phyloP scores from a whole-genome alignment of 139 green algal genomes.

The Cymbomonas tetramitiformis region DNA sequence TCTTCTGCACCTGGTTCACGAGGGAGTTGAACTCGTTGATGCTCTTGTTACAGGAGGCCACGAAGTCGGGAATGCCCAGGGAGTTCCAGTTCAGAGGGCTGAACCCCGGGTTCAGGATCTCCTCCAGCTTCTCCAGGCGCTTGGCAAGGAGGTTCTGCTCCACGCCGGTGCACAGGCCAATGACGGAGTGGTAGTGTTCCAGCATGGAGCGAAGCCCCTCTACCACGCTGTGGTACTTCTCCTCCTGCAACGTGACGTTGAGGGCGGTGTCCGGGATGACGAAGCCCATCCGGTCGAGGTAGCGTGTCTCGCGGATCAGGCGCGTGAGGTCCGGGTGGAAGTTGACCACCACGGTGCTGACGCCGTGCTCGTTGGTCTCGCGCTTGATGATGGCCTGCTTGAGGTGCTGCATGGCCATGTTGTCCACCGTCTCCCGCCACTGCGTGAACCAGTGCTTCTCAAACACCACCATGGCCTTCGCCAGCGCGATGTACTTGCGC shows the following conservation, averaged over 20 bases:
- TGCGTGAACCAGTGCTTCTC: conserved; percentile 58
- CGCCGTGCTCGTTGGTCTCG: conserved; percentile 20
- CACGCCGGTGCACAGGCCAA: conserved; percentile 23
- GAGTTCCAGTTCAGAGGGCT: conserved; percentile 77
- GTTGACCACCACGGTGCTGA: conserved; percentile 60
- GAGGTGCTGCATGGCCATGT: conserved; percentile 42
- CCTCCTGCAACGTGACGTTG: conserved; percentile 63
- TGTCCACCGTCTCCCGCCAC: conserved; percentile 56
- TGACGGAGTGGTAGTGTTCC: conserved; percentile 42
- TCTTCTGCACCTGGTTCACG: conserved; percentile 53
- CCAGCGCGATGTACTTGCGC: conserved; percentile 50
- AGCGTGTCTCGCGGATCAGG: conserved; percentile 65
- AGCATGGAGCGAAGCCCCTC: conserved; percentile 66
- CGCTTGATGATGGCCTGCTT: conserved; percentile 56
- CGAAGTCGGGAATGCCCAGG: conserved; percentile 70
- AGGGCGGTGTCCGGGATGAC: conserved; percentile 60
- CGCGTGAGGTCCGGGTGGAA: conserved; percentile 51
- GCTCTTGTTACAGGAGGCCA: conserved; percentile 46
- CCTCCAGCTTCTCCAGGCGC: conserved; percentile 48
- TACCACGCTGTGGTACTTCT: conserved; percentile 51
- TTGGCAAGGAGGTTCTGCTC: conserved; percentile 32
- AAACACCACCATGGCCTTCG: conserved; percentile 57
- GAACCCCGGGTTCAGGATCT: conserved; percentile 56
- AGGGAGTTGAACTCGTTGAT: conserved; percentile 52
- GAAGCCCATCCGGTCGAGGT: conserved; percentile 77